Conservation (phyloP, 1,284 basidiomycete species). For the Ceratobasidium sp. region DNA sequence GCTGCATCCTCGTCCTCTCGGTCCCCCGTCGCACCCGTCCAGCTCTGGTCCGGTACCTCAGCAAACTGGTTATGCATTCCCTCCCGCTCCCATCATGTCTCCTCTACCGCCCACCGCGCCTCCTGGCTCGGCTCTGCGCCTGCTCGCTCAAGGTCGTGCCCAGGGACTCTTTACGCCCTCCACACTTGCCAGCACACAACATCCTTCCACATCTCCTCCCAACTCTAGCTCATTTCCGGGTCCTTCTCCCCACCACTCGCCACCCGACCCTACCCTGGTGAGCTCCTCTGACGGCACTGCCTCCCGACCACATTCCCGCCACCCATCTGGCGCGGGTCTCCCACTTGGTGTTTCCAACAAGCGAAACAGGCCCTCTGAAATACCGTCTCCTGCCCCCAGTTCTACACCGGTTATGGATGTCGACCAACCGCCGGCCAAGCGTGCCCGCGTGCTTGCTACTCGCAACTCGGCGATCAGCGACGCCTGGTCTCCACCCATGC, state of each 20-base stretch:
- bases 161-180: slow-evolving; percentile 84
- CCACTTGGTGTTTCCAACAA: slow-evolving; percentile 25
- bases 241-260: slow-evolving; percentile 23
- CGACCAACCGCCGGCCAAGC: slow-evolving; percentile 28
- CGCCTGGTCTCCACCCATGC: slow-evolving; percentile 60
- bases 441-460: slow-evolving; percentile 53
- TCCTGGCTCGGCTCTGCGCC: slow-evolving; percentile 77
- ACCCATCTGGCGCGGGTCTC: slow-evolving; percentile 34
- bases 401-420: slow-evolving; percentile 1
- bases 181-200: slow-evolving; percentile 49
- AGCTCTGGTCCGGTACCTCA: slow-evolving; percentile 31
- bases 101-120: slow-evolving; percentile 43
- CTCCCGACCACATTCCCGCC: slow-evolving; percentile 37
- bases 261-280: slow-evolving; percentile 14
- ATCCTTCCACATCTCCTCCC: slow-evolving; percentile 30
- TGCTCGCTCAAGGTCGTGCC: slow-evolving; percentile 81
- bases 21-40: slow-evolving; percentile 25
- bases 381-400: slow-evolving; percentile 42
- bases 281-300: slow-evolving; percentile 37
- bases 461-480: slow-evolving; percentile 61
- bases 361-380: slow-evolving; percentile 42
- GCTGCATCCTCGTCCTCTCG: slow-evolving; percentile 28
- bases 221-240: slow-evolving; percentile 19
- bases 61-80: slow-evolving; percentile 30
- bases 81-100: slow-evolving; percentile 37